These are phyloP conservation scores for Coniferiporia sulphurascens DNA, from an alignment of 1,284 basidiomycete genomes.

Conservation along the genomic window DNA sequence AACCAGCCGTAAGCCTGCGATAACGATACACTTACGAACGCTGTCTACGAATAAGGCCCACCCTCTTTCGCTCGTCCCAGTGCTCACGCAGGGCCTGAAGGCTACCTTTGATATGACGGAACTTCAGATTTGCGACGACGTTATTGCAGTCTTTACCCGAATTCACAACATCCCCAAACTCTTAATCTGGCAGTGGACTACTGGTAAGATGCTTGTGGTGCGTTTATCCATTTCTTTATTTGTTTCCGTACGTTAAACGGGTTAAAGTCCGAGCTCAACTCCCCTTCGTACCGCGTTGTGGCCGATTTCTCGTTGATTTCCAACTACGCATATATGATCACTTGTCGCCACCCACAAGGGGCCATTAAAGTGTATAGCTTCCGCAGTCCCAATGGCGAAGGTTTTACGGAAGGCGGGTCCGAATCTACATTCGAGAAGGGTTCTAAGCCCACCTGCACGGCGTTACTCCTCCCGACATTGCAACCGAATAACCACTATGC, in stretches of 20 bases:
- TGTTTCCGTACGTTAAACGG: background rate
- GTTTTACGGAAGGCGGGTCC: conserved; percentile 11
- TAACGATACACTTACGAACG: conserved; percentile 34
- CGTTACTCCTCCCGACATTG: conserved; percentile 10
- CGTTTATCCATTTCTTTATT: conserved; percentile 21
- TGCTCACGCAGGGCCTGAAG: conserved; percentile 29
- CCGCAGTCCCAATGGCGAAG: background rate
- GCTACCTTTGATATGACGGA: conserved; percentile 29
- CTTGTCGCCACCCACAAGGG: conserved; percentile 29
- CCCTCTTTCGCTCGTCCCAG: conserved; percentile 27
- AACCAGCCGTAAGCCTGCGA: conserved; percentile 19
- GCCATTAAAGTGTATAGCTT: conserved; percentile 39
- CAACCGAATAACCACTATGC: conserved; percentile 13
- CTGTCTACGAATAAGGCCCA: conserved; percentile 41
- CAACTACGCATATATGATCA: conserved; percentile 40
- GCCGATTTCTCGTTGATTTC: conserved; percentile 47
- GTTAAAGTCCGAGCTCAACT: background rate
- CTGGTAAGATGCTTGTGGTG: conserved; percentile 40
- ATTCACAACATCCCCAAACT: conserved; percentile 31
- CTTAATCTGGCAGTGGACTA: conserved; percentile 52
- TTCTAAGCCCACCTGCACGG: conserved; percentile 5
- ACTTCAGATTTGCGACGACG: conserved; percentile 48
- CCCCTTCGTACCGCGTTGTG: conserved; percentile 15
- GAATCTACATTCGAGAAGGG: too few species aligned
- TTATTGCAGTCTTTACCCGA: conserved; percentile 44